Conservation (phyloP, 108 stramenopile species). For the Pseudonitzschia delicatissima region DNA sequence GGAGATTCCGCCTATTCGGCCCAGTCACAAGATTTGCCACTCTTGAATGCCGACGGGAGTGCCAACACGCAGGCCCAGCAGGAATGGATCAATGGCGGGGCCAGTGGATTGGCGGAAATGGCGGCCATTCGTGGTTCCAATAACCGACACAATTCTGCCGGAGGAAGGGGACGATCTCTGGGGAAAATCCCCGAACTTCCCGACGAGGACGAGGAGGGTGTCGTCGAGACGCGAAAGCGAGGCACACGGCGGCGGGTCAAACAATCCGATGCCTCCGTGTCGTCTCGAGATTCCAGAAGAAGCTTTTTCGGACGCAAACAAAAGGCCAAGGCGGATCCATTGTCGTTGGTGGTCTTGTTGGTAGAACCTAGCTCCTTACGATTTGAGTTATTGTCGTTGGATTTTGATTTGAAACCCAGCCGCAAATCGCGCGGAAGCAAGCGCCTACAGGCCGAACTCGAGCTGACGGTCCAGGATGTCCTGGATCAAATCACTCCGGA, state of each 20-base stretch:
- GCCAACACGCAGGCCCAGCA: too few relatives aligned
- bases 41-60: background rate
- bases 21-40: background rate
- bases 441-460: too few relatives aligned
- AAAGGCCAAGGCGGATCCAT: background rate
- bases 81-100: too few relatives aligned
- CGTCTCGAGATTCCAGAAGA: background rate
- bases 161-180: background rate
- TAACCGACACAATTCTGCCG: background rate
- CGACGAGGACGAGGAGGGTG: background rate
- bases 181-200: background rate
- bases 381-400: conserved; percentile 4
- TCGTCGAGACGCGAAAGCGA: background rate
- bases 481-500: conserved; percentile 6
- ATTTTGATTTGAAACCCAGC: background rate
- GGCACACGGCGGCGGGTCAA: background rate
- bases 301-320: background rate
- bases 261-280: background rate
- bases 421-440: background rate
- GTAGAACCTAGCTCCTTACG: background rate
- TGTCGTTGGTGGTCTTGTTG: conserved; percentile 2
- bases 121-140: too few relatives aligned
- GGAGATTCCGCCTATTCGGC: background rate
- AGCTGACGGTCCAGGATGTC: conserved; percentile 6
- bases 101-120: too few relatives aligned